A percentile compares a stretch with the other conserved stretches of the same genome.
Conservation (phyloP, 768 basidiomycete species). For the Tulasnella sp. region DNA sequence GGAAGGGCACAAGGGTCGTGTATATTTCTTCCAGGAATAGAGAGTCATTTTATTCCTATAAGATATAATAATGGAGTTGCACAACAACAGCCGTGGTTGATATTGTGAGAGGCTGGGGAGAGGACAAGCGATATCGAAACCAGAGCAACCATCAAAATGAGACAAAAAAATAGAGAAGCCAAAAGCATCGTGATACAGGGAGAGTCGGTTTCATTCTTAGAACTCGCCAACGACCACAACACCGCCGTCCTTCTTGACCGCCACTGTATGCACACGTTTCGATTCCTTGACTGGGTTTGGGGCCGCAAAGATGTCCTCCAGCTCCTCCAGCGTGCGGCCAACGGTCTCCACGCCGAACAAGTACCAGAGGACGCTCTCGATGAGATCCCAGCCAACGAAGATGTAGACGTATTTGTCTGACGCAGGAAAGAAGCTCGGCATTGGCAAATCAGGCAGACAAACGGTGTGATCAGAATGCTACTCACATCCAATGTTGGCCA, state of each 20-base stretch:
- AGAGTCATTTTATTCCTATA: no score
- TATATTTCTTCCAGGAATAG: no score
- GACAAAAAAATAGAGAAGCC: neutral
- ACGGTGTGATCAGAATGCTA: neutral
- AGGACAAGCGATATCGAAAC: no score
- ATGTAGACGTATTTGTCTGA: constrained; percentile 26
- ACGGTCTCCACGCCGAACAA: constrained; percentile 23
- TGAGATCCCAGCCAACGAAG: constrained; percentile 24
- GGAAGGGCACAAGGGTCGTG: no score
- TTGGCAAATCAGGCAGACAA: neutral
- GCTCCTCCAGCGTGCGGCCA: constrained; percentile 27
- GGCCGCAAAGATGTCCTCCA: constrained; percentile 28
- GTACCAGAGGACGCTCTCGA: constrained; percentile 23
- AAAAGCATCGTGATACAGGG: neutral
- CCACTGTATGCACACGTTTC: constrained; percentile 23
- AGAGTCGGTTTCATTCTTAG: neutral
- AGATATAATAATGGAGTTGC: no score
- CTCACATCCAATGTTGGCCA: constrained; percentile 26
- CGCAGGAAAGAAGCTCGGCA: neutral
- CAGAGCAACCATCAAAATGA: no score
- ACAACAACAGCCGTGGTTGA: no score
- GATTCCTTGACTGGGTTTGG: constrained; percentile 26
- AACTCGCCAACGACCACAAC: constrained; percentile 7
- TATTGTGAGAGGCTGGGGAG: no score
- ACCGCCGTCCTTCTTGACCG: constrained; percentile 12